A percentile compares a stretch with the other conserved stretches of the same genome.
These are phyloP conservation scores for Colletotrichum limetticola DNA, from an alignment of 2,329 filamentous ascomycete species.

Conservation along the genomic window DNA sequence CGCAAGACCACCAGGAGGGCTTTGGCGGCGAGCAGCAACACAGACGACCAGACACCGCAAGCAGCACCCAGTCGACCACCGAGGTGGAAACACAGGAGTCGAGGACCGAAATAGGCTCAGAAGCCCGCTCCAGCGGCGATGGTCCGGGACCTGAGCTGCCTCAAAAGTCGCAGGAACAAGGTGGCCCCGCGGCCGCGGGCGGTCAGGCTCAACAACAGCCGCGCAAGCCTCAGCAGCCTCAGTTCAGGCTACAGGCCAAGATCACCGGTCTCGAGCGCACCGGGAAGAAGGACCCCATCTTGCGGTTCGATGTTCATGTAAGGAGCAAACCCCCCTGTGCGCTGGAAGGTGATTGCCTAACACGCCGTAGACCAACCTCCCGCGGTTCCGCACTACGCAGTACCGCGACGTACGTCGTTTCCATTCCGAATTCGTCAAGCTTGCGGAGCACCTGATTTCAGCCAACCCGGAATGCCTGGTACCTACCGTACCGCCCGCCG, in stretches of 20 bases:
- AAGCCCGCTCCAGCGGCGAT: conserved; percentile 32
- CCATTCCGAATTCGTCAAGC: conserved; percentile 95
- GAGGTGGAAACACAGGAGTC: conserved; percentile 52
- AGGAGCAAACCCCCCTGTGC: conserved; percentile 43
- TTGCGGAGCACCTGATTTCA: conserved; percentile 95
- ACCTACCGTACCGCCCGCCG: conserved; percentile 91
- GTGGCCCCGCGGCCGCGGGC: conserved; percentile 35
- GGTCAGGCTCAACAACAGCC: conserved; percentile 54
- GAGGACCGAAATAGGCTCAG: conserved; percentile 37
- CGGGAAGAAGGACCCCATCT: conserved; percentile 93
- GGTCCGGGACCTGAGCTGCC: conserved; percentile 37
- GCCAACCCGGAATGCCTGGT: conserved; percentile 97
- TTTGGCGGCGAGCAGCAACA: conserved; percentile 54
- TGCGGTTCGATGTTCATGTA: conserved; percentile 97
- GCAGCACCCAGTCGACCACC: conserved; percentile 54
- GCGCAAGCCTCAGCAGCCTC: conserved; percentile 69
- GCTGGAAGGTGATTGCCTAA: conserved; percentile 4
- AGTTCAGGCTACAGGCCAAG: conserved; percentile 91
- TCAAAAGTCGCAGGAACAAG: conserved; percentile 40
- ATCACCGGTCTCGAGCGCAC: conserved; percentile 93
- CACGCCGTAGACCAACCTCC: conserved; percentile 86
- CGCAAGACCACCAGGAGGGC: conserved; percentile 46
- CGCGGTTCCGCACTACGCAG: conserved; percentile 96
- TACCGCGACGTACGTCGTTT: conserved; percentile 96
- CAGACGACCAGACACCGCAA: conserved; percentile 58